Evolutionary conservation across 768 basidiomycete genomes (phyloP).

Genomic region (Mycena capillaripes): DNA sequence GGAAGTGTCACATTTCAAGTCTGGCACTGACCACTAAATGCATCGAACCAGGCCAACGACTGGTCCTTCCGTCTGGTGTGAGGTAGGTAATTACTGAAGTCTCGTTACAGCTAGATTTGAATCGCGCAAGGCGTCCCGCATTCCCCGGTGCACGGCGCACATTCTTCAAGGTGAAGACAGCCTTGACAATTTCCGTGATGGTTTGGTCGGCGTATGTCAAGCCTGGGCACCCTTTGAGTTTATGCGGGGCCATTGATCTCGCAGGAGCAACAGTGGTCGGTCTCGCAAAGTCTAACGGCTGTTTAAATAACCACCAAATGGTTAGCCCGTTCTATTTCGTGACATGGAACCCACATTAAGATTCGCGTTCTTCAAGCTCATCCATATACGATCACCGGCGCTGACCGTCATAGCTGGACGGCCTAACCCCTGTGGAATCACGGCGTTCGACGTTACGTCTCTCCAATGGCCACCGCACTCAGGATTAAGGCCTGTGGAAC

Average conservation of each 20-base stretch:
- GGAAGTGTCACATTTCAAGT: too few species aligned
- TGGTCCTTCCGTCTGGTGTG: conserved; percentile 48
- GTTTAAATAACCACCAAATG: conserved; percentile 18
- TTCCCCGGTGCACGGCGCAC: conserved; percentile 60
- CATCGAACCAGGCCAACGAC: conserved; percentile 55
- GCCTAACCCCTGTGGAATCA: conserved; percentile 43
- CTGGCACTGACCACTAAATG: conserved; percentile 49
- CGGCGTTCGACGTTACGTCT: conserved; percentile 33
- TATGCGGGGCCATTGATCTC: conserved; percentile 8
- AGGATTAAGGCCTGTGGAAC: conserved; percentile 48
- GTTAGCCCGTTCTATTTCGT: background rate
- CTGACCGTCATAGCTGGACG: conserved; percentile 40
- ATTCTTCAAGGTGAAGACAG: conserved; percentile 60
- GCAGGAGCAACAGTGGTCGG: conserved; percentile 16
- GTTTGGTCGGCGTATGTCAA: conserved; percentile 49
- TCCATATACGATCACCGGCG: conserved; percentile 48
- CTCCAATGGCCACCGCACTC: conserved; percentile 59
- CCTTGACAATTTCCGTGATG: conserved; percentile 59
- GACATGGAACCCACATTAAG: conserved; percentile 37
- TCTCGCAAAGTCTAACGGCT: conserved; percentile 25
- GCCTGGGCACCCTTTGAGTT: conserved; percentile 52
- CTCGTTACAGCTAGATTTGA: conserved; percentile 44
- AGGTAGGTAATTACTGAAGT: conserved; percentile 52
- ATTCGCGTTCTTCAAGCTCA: conserved; percentile 50
- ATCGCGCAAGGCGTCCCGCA: conserved; percentile 55